A percentile compares a stretch with the other conserved stretches of the same genome.
These are phyloP conservation scores for Luvunga scandens DNA, from an alignment of 345 rosid species.

Conservation along the genomic window DNA sequence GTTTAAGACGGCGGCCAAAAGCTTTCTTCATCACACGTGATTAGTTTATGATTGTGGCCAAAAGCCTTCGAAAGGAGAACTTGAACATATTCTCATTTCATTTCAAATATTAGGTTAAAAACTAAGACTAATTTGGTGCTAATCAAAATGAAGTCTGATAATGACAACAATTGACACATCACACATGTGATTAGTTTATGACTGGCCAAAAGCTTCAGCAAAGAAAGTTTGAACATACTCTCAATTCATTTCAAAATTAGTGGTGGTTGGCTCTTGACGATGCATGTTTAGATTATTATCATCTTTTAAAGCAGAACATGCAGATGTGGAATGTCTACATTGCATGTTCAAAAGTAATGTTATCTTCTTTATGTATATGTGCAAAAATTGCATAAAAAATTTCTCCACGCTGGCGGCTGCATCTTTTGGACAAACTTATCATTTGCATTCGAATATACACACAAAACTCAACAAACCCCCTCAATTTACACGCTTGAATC, in stretches of 20 bases:
- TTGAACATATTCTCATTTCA: too few species aligned
- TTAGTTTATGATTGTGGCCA: too few species aligned
- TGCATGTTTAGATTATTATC: neutral
- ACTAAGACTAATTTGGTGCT: neutral
- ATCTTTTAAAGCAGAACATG: neutral
- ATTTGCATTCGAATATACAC: neutral
- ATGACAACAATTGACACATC: too few species aligned
- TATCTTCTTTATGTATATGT: neutral
- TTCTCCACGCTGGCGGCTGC: neutral
- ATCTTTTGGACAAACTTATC: neutral
- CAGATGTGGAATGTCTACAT: slow-evolving; percentile 18
- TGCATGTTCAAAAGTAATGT: slow-evolving; percentile 14
- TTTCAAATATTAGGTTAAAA: too few species aligned
- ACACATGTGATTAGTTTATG: too few species aligned
- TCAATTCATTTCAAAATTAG: too few species aligned
- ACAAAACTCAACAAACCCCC: neutral
- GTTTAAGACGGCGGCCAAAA: too few species aligned
- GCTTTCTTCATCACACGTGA: neutral
- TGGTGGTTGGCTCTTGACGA: neutral
- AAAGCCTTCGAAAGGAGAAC: neutral
- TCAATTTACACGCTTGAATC: neutral
- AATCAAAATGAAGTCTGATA: neutral
- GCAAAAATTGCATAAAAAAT: neutral
- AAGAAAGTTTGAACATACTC: neutral
- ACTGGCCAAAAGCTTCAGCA: neutral